Percentiles rank a stretch among this genome's conserved stretches.
Conservation (phyloP, 345 rosid genomes). For the Boechera stricta region DNA sequence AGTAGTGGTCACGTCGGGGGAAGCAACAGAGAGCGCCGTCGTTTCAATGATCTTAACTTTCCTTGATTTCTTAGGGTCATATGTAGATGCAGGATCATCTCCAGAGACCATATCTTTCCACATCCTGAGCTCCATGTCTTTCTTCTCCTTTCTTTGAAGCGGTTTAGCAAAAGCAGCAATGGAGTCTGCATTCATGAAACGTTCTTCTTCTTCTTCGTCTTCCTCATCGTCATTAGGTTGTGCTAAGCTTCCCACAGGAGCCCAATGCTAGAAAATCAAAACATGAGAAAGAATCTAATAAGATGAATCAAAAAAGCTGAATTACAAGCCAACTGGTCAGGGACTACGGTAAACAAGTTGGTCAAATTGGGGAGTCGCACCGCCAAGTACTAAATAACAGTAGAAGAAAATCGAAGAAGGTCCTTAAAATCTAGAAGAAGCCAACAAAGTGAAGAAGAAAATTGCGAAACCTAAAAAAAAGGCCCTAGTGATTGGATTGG, state of each 20-base stretch:
- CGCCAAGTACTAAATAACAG: background rate
- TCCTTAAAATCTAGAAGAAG: background rate
- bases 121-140: constrained; percentile 53
- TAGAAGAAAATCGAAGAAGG: background rate
- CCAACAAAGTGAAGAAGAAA: background rate
- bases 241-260: constrained; percentile 45
- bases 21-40: constrained; percentile 9
- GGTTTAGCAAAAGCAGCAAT: constrained; percentile 69
- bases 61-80: constrained; percentile 12
- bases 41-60: constrained; percentile 35
- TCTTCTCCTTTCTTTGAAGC: constrained; percentile 72
- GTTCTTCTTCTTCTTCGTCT: constrained; percentile 49
- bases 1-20: constrained; percentile 23
- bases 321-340: background rate
- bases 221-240: constrained; percentile 30
- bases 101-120: constrained; percentile 57
- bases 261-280: constrained; percentile 63
- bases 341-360: background rate
- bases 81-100: constrained; percentile 35
- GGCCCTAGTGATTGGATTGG: background rate
- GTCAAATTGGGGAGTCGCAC: background rate
- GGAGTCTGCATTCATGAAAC: constrained; percentile 43
- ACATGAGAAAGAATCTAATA: background rate
- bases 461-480: background rate
- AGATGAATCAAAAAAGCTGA: background rate